These are phyloP conservation scores for Didymella exigua DNA, from an alignment of 2,329 filamentous ascomycete species.

Conservation along the genomic window DNA sequence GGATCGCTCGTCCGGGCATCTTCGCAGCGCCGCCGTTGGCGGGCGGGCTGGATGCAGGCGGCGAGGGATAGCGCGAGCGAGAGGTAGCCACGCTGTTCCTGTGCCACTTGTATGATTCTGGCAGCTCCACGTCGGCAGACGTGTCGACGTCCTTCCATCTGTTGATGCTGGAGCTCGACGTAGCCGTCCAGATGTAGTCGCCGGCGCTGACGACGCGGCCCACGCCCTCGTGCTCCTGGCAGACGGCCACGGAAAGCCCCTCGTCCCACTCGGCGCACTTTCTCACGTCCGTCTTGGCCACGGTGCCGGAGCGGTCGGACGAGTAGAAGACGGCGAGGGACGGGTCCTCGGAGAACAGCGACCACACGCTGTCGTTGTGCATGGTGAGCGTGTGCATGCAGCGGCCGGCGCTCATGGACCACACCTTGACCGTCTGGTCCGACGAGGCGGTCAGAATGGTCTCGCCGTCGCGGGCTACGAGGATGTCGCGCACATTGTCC, in stretches of 20 bases:
- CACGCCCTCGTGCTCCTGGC: conserved; percentile 87
- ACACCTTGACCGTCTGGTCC: conserved; percentile 96
- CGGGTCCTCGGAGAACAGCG: conserved; percentile 85
- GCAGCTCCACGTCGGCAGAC: conserved; percentile 67
- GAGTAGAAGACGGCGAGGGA: conserved; percentile 91
- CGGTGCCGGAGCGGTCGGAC: conserved; percentile 84
- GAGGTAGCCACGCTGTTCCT: conserved; percentile 60
- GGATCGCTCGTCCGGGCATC: conserved; percentile 77
- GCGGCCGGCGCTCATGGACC: conserved; percentile 91
- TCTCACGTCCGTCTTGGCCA: conserved; percentile 95
- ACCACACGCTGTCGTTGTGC: conserved; percentile 99
- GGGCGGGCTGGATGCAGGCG: conserved; percentile 41
- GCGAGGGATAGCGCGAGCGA: conserved; percentile 50
- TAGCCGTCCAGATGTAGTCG: conserved; percentile 87
- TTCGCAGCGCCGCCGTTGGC: conserved; percentile 54
- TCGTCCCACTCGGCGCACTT: conserved; percentile 79
- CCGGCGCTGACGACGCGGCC: conserved; percentile 67
- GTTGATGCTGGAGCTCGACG: conserved; percentile 88
- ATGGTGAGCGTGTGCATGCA: conserved; percentile 99
- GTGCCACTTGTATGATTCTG: conserved; percentile 56
- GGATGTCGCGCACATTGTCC: conserved; percentile 88
- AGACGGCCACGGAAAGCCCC: conserved; percentile 85
- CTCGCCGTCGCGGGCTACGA: conserved; percentile 87
- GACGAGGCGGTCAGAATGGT: conserved; percentile 93
- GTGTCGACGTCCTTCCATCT: conserved; percentile 89